Conservation (phyloP, 2,329 filamentous ascomycete species). For the Tolypocladium ophioglossoides region DNA sequence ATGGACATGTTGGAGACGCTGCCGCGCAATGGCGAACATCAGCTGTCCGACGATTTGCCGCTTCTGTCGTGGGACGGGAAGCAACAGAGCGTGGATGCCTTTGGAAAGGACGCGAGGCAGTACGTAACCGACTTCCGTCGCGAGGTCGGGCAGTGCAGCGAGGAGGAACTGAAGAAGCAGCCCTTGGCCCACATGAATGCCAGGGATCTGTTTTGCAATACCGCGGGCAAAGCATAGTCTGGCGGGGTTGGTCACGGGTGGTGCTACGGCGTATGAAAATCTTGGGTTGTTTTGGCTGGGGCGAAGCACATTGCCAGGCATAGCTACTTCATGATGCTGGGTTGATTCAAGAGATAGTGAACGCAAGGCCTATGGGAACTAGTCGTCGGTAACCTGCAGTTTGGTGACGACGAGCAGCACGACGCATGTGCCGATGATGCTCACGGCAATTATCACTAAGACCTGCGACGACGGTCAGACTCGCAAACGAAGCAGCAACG, state of each 20-base stretch:
- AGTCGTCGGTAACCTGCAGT: constrained; percentile 1
- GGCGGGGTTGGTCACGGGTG: background rate
- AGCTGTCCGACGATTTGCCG: constrained; percentile 38
- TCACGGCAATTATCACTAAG: constrained; percentile 48
- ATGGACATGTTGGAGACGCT: constrained; percentile 38
- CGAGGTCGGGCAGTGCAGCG: constrained; percentile 56
- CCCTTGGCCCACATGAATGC: constrained; percentile 26
- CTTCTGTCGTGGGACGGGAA: constrained; percentile 56
- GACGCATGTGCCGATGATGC: constrained; percentile 56
- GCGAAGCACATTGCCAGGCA: background rate
- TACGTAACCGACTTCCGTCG: constrained; percentile 51
- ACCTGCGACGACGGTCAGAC: constrained; percentile 30
- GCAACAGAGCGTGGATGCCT: constrained; percentile 23
- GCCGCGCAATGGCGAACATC: constrained; percentile 31
- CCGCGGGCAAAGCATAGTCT: constrained; percentile 14
- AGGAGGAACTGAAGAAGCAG: constrained; percentile 13
- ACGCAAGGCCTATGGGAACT: background rate
- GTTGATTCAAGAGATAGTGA: background rate
- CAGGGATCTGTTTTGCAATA: constrained; percentile 55
- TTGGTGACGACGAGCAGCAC: constrained; percentile 46
- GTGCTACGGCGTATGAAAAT: background rate
- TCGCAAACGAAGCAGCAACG: background rate
- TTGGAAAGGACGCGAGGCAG: constrained; percentile 33
- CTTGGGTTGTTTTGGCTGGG: too few species aligned
- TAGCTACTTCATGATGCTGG: background rate